Conservation (phyloP, 2,329 filamentous ascomycete genomes). For the Gaeumannomyces sp. region DNA sequence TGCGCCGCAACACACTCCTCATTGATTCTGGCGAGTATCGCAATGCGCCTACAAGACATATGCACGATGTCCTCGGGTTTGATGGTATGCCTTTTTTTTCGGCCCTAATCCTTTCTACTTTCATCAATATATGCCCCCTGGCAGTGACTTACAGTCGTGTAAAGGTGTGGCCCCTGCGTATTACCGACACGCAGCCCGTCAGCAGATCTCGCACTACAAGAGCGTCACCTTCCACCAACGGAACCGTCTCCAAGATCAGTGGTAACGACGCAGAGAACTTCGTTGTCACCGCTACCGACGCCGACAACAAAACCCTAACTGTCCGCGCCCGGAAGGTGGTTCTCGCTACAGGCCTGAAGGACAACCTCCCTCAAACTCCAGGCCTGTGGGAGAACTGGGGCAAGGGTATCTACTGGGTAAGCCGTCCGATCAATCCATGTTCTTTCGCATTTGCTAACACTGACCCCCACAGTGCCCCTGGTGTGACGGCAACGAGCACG, state of each 20-base stretch:
- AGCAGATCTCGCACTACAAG: conserved; percentile 44
- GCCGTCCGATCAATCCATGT: not conserved
- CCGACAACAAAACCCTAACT: conserved; percentile 19
- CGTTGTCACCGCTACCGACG: conserved; percentile 30
- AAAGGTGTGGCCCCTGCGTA: conserved; percentile 47
- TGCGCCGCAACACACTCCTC: conserved; percentile 46
- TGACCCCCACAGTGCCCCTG: conserved; percentile 42
- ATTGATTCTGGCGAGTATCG: conserved; percentile 55
- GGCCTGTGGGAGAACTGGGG: conserved; percentile 51
- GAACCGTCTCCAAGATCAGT: conserved; percentile 41
- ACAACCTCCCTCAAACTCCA: conserved; percentile 48
- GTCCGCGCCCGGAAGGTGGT: conserved; percentile 48
- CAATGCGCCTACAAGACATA: conserved; percentile 48
- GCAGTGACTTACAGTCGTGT: not conserved
- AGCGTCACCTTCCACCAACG: conserved; percentile 45
- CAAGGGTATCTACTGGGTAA: conserved; percentile 48
- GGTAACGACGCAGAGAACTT: conserved; percentile 37
- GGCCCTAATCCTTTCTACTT: not conserved
- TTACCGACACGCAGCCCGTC: conserved; percentile 47
- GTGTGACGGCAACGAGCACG: conserved; percentile 59
- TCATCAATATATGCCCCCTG: not conserved
- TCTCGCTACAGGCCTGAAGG: conserved; percentile 50
- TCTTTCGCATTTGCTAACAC: not conserved
- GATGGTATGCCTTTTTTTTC: conserved; percentile 44
- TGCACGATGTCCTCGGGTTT: conserved; percentile 56